Percentiles rank a stretch among this genome's conserved stretches.
Conservation (phyloP, 208 protist genomes). For the Leishmania lainsoni region DNA sequence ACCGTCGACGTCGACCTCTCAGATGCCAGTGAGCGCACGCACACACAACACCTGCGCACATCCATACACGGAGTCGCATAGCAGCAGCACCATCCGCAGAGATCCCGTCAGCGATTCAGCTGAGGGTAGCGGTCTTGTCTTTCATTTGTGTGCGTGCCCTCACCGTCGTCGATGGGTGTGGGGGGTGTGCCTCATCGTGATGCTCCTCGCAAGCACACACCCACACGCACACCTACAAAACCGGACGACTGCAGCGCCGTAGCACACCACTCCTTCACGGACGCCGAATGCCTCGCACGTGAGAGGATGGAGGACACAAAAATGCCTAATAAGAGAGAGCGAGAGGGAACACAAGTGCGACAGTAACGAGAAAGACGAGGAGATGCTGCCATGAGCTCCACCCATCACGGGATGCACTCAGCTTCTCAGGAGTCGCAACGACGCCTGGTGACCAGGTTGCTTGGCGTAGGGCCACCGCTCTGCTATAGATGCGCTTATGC, state of each 20-base stretch:
- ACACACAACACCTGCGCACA: background rate
- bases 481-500: too few relatives aligned
- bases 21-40: too few relatives aligned
- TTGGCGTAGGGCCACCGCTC: too few relatives aligned
- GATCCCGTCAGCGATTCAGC: background rate
- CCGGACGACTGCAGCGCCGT: background rate
- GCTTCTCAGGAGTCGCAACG: too few relatives aligned
- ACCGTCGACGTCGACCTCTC: too few relatives aligned
- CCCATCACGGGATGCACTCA: too few relatives aligned
- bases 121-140: constrained; percentile 20
- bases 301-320: background rate
- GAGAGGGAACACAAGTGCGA: background rate
- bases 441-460: too few relatives aligned
- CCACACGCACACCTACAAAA: background rate
- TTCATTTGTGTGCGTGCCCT: constrained; percentile 7
- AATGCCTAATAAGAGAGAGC: background rate
- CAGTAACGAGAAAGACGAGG: too few relatives aligned
- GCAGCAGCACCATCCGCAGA: background rate
- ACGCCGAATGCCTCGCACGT: background rate
- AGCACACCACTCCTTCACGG: background rate
- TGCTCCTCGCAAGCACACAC: too few relatives aligned
- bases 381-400: too few relatives aligned
- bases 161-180: constrained; percentile 19
- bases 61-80: background rate
- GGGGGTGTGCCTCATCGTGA: constrained; percentile 10